Evolutionary conservation across 2,329 filamentous ascomycete genomes (phyloP).

Genomic region (Diaporthe destruens): DNA sequence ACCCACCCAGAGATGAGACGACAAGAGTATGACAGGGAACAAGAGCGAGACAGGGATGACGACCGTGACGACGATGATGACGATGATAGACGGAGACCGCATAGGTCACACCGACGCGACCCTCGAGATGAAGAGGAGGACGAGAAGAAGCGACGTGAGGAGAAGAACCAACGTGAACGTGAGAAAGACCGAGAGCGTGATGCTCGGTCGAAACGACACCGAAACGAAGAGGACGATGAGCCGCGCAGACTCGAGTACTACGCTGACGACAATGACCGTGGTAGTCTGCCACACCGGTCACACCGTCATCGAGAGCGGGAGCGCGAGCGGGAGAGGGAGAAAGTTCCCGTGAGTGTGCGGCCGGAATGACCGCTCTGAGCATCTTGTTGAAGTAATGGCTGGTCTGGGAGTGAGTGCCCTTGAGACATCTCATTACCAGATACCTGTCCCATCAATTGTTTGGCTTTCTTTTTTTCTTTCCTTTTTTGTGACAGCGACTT

Average conservation of each 20-base stretch:
- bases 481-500: background rate
- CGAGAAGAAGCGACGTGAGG: slow-evolving; percentile 51
- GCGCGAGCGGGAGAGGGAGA: slow-evolving; percentile 42
- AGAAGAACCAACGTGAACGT: slow-evolving; percentile 47
- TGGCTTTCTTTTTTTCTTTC: background rate
- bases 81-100: slow-evolving; percentile 48
- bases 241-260: slow-evolving; percentile 51
- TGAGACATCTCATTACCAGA: slow-evolving; percentile 5
- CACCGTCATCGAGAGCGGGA: slow-evolving; percentile 50
- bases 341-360: slow-evolving; percentile 40
- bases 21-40: slow-evolving; percentile 56
- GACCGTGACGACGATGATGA: slow-evolving; percentile 49
- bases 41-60: slow-evolving; percentile 40
- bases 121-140: slow-evolving; percentile 51
- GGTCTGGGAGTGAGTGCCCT: slow-evolving; percentile 19
- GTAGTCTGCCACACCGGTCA: slow-evolving; percentile 47
- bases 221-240: slow-evolving; percentile 47
- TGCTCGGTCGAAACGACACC: slow-evolving; percentile 42
- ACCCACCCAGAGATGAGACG: slow-evolving; percentile 53
- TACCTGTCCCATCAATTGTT: background rate
- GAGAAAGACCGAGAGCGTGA: slow-evolving; percentile 51
- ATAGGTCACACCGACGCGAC: slow-evolving; percentile 47
- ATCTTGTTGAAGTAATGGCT: background rate
- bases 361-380: slow-evolving; percentile 39
- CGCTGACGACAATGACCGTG: slow-evolving; percentile 47